These are phyloP conservation scores for Sonneratia caseolaris DNA, from an alignment of 345 rosid species.

Conservation along the genomic window DNA sequence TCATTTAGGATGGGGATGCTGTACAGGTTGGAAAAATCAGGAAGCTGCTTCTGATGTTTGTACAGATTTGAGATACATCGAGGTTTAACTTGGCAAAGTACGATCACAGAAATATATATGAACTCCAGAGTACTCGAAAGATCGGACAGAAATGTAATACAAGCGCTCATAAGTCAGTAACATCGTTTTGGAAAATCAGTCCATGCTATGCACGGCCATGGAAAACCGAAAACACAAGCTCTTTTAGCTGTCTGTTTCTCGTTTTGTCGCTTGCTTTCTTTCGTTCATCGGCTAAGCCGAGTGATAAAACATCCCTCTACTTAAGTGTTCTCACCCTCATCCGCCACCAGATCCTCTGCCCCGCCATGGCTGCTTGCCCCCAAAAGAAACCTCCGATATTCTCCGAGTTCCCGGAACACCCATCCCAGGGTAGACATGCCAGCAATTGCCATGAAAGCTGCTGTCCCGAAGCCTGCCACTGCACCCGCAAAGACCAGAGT, in stretches of 20 bases:
- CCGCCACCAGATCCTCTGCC: constrained; percentile 5
- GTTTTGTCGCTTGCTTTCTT: background rate
- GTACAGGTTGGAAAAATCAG: too few species aligned
- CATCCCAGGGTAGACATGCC: constrained; percentile 27
- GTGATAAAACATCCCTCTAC: background rate
- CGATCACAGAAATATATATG: too few species aligned
- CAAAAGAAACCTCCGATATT: constrained; percentile 2
- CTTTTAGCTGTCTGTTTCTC: background rate
- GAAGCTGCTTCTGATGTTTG: too few species aligned
- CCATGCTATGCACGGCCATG: too few species aligned
- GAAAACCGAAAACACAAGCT: background rate
- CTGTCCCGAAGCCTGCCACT: constrained; percentile 23
- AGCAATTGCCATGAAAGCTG: constrained; percentile 21
- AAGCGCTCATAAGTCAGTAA: too few species aligned
- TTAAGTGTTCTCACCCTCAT: background rate
- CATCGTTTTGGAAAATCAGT: too few species aligned
- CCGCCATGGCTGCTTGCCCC: constrained; percentile 10
- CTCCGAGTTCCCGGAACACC: constrained; percentile 14
- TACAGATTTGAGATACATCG: too few species aligned
- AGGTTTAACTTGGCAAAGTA: too few species aligned
- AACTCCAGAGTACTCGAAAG: too few species aligned
- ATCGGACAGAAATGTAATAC: too few species aligned
- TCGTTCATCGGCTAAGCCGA: background rate
- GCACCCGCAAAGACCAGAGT: constrained; percentile 18
- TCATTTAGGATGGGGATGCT: too few species aligned